Evolutionary conservation across 2,329 filamentous ascomycete species (phyloP), one percentile per base, ranked within the genome.

Genomic region (Orbilia javanica): DNA sequence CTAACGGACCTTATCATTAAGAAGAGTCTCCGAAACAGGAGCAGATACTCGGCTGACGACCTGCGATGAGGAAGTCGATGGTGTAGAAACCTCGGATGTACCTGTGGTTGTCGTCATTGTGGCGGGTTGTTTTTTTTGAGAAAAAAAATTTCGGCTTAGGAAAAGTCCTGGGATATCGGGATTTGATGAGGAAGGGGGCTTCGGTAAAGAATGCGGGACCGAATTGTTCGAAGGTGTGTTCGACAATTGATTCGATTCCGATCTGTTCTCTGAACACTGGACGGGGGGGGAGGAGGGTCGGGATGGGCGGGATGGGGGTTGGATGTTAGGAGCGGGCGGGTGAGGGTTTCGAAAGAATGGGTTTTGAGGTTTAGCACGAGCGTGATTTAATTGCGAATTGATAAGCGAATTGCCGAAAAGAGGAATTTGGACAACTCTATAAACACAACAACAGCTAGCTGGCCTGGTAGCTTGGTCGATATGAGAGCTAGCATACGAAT

Each of bases 11-110:
- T 99, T 99, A 87, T 99, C 96, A 86, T 98, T 98, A 84, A 99
- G 90, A 83, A 99, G 90, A 84, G 95, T 93, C 88, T 99, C 96
- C 88, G 95, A 98, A 86, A 97, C 92, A 80, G 96, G 95, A 86
- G 89, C 89, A 84, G 86, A 89, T 80, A 89, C 87, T 82, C 93
- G 90, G 85, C 91, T 88, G 84, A 92, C 88, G 80, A 89, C 88
- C 85, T 88, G 88, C 82, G 90, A 88, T 81, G 89, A 86, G 80
- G 88, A 85, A 83, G 89, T 82, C 79, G 86, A 27, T 82, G 71
- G 31, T 74, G 83, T 80, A 65, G 84, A 84, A 53, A 65, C 42
- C 10, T 60, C 63, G 44, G 60, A 20, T 34, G 77, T 25, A 62
- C 82, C 70, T 80, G 67, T 77, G 46, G 67, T 62, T 44, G 71